Conservation (phyloP, 2,329 filamentous ascomycete species). For the Pseudogymnoascus sp. region DNA sequence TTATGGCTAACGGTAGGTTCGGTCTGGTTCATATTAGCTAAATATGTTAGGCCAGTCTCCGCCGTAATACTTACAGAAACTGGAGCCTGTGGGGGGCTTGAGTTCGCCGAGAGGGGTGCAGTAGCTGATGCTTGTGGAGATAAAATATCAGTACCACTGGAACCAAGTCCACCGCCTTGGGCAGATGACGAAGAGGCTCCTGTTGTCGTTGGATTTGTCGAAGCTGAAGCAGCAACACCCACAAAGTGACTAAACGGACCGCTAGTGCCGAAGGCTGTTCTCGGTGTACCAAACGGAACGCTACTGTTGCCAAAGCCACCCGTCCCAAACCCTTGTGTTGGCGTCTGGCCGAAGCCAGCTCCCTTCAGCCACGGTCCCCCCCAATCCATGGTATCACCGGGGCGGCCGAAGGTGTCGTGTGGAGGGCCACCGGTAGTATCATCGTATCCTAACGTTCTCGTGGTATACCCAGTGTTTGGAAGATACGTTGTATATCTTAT, state of each 20-base stretch:
- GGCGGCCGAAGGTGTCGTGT: not conserved
- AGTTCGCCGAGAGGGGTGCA: not conserved
- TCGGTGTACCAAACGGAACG: not conserved
- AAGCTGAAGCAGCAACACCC: not conserved
- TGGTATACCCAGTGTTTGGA: not conserved
- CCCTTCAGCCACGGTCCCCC: not conserved
- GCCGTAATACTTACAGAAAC: not conserved
- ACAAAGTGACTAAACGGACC: not conserved
- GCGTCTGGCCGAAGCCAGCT: not conserved
- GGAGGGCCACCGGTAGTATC: not conserved
- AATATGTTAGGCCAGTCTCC: not conserved
- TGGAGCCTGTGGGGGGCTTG: not conserved
- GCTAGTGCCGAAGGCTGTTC: not conserved
- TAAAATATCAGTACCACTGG: not conserved
- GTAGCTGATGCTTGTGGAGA: not conserved
- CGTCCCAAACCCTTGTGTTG: not conserved
- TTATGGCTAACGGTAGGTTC: not conserved
- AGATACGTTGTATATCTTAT: not conserved
- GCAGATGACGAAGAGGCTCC: not conserved
- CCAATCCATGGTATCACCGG: not conserved
- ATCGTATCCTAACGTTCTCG: constrained; percentile 3
- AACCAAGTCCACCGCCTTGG: not conserved
- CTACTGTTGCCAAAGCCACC: not conserved
- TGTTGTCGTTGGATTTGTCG: not conserved
- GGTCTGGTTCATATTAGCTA: not conserved